Conservation (phyloP, 257 asterid species). For the Verbena officinalis region DNA sequence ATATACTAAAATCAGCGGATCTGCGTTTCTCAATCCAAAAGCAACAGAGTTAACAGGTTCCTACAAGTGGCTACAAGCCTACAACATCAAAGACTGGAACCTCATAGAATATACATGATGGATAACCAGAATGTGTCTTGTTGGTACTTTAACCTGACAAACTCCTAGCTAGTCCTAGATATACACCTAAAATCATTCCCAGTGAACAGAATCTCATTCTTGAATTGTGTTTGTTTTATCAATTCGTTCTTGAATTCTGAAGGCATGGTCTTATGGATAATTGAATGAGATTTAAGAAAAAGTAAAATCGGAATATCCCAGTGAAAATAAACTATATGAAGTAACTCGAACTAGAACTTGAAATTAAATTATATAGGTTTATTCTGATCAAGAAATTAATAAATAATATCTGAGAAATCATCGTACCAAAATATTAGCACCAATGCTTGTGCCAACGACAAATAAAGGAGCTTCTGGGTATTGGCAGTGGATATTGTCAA, state of each 20-base stretch:
- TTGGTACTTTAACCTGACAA: neutral
- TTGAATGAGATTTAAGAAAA: neutral
- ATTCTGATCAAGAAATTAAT: neutral
- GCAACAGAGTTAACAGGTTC: neutral
- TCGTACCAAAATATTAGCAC: conserved; percentile 88
- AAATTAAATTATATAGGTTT: conserved; percentile 11
- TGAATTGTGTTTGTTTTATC: no score
- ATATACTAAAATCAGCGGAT: neutral
- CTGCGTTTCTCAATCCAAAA: neutral
- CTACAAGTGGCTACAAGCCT: no score
- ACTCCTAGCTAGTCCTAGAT: neutral
- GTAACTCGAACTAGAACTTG: conserved; percentile 18
- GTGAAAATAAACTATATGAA: neutral
- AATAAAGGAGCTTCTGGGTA: conserved; percentile 77
- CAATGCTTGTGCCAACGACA: conserved; percentile 89
- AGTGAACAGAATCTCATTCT: conserved; percentile 1
- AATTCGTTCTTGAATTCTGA: neutral
- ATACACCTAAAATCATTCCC: neutral
- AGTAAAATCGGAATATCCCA: conserved; percentile 2
- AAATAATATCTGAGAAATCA: conserved; percentile 6
- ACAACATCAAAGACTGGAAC: neutral
- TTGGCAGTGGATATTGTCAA: conserved; percentile 64
- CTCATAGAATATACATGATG: neutral
- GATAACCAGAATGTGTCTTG: neutral
- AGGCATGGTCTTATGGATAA: conserved; percentile 1